Conservation (phyloP, 1,139 yeast species). For the Pichia sp. region DNA sequence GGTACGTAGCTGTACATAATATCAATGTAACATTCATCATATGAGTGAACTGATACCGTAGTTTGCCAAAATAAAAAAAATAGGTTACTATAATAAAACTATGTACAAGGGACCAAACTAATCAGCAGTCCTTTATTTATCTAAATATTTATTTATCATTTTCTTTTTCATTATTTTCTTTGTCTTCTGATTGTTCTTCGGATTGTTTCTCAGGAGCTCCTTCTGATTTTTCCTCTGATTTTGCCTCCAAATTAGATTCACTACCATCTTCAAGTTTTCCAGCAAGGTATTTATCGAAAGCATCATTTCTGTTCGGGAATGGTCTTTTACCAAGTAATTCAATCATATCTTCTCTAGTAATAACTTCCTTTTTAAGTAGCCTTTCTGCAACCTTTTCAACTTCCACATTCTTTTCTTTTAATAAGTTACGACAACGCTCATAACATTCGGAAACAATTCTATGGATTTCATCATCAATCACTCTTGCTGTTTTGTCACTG, state of each 20-base stretch:
- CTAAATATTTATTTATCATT: too few relatives aligned
- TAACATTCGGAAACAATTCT: constrained; percentile 77
- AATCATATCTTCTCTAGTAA: constrained; percentile 79
- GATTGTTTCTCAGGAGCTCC: too few relatives aligned
- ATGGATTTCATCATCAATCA: constrained; percentile 79
- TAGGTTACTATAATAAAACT: too few relatives aligned
- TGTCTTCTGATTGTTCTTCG: too few relatives aligned
- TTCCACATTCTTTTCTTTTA: constrained; percentile 62
- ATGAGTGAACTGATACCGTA: too few relatives aligned
- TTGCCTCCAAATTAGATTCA: background rate
- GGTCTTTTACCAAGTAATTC: constrained; percentile 67
- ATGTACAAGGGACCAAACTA: too few relatives aligned
- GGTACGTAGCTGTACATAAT: too few relatives aligned
- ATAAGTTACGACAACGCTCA: constrained; percentile 53
- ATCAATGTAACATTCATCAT: too few relatives aligned
- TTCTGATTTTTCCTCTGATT: too few relatives aligned
- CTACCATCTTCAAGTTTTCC: constrained; percentile 8
- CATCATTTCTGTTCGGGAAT: constrained; percentile 76
- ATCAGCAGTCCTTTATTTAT: too few relatives aligned
- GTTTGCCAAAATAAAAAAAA: too few relatives aligned
- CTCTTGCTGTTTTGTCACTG: constrained; percentile 75
- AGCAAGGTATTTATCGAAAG: constrained; percentile 72
- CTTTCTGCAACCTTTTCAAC: constrained; percentile 85
- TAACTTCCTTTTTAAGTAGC: constrained; percentile 61
- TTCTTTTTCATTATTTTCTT: too few relatives aligned